Base-by-base conservation (phyloP, 768 basidiomycete genomes). In the Lactarius hengduanensis region DNA sequence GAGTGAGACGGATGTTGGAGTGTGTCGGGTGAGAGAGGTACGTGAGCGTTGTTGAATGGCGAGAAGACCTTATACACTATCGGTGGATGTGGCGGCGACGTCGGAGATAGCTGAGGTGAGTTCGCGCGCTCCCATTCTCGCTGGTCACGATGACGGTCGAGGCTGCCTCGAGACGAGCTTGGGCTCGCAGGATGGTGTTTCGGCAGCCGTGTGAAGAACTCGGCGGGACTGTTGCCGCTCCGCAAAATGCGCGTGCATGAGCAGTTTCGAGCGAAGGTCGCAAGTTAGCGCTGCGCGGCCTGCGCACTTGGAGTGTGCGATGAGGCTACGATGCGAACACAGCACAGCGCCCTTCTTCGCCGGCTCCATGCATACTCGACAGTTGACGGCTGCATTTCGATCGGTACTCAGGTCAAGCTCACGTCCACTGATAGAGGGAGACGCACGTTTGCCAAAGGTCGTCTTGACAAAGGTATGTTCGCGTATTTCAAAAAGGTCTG, bases 361-460 rank as follows among this genome's bases (percentile, higher is more conserved):
- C n/a, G n/a, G n/a, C n/a, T n/a, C n/a, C n/a, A n/a, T n/a, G n/a
- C n/a, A n/a, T n/a, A n/a, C n/a, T n/a, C n/a, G n/a, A n/a, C n/a
- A n/a, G n/a, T n/a, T n/a, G n/a, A n/a, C n/a, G n/a, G n/a, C n/a
- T n/a, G n/a, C n/a, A n/a, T n/a, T n/a, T n/a, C n/a, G n/a, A n/a
- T n/a, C n/a, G n/a, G n/a, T n/a, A n/a, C n/a, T n/a, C n/a, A n/a
- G n/a, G n/a, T n/a, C n/a, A n/a, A 7, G 11, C 4, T 38, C 61
- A n/a, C 1, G 26, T 26, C 1, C 26, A 26, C 62, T 58, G 64
- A 69, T 38, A 55, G 57, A 18, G 54, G 15, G 22, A 68, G 53
- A 80, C 91, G 75, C 74, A 97, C 95, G 86, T 81, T 95, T 95
- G 72, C 88, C 87, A 76, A 98, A 97, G 10, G 90, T 96, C n/a